phyloP scores from a whole-genome alignment of 2,329 filamentous ascomycete genomes.

The Aspergillus fumigatiaffinis region DNA sequence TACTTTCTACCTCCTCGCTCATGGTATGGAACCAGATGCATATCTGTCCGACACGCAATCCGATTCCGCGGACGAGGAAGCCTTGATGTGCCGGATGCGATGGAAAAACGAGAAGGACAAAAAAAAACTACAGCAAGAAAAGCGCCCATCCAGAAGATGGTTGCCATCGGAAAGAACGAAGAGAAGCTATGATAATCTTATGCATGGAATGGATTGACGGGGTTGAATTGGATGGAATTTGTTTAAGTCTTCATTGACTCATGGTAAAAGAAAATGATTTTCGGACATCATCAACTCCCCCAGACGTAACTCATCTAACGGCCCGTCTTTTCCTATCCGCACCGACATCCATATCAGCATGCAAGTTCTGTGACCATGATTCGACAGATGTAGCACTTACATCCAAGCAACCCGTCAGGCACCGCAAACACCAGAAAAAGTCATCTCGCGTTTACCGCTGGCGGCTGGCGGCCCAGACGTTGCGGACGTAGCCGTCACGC shows the following conservation, averaged over 20 bases:
- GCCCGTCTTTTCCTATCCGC: slow-evolving; percentile 13
- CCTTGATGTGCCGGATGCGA: slow-evolving; percentile 41
- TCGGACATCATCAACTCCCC: not conserved
- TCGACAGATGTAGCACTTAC: slow-evolving; percentile 8
- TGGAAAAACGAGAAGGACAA: slow-evolving; percentile 1
- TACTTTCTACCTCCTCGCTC: slow-evolving; percentile 44
- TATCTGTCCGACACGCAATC: slow-evolving; percentile 21
- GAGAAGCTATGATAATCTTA: slow-evolving; percentile 1
- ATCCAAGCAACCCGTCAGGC: slow-evolving; percentile 27
- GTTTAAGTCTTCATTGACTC: slow-evolving; percentile 2
- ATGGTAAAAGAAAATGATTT: not conserved
- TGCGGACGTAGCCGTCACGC: slow-evolving; percentile 95
- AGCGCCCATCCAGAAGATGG: not conserved
- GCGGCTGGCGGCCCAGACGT: slow-evolving; percentile 77
- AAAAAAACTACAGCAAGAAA: not conserved
- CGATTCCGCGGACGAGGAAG: slow-evolving; percentile 37
- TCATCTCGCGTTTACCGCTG: slow-evolving; percentile 44
- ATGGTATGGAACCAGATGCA: slow-evolving; percentile 26
- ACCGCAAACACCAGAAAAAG: slow-evolving; percentile 9
- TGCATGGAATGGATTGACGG: slow-evolving; percentile 3
- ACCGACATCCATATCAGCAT: slow-evolving; percentile 1
- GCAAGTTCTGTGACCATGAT: not conserved
- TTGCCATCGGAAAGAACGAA: not conserved
- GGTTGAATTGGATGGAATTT: slow-evolving; percentile 2
- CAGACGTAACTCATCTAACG: not conserved